Evolutionary conservation across 1,284 basidiomycete species (phyloP).

Genomic region (Xerocomus nothofagi): DNA sequence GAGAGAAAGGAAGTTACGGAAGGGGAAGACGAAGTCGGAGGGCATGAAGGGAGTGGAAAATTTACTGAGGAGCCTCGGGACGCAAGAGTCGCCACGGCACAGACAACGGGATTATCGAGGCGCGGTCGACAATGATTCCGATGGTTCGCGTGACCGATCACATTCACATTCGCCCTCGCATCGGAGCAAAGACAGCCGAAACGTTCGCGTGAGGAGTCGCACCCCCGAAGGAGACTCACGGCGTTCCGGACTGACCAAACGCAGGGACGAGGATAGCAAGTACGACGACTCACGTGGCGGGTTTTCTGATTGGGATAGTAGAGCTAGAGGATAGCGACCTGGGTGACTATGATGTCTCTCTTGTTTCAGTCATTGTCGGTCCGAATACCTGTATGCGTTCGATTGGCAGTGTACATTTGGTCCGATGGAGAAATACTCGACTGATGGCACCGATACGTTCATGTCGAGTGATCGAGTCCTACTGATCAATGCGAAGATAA

Average conservation of each 20-base stretch:
- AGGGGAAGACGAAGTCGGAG: constrained; percentile 41
- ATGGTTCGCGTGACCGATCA: constrained; percentile 5
- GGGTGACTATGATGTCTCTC: neutral
- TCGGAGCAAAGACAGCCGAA: constrained; percentile 5
- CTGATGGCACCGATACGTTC: too few species aligned
- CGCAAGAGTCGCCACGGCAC: constrained; percentile 14
- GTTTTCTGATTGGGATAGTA: neutral
- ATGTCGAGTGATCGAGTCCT: neutral
- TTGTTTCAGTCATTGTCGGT: constrained; percentile 5
- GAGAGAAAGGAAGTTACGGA: constrained; percentile 57
- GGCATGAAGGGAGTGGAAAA: constrained; percentile 46
- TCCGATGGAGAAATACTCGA: neutral
- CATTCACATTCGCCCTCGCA: constrained; percentile 19
- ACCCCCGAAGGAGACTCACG: constrained; percentile 19
- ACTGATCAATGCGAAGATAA: neutral
- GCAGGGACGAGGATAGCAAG: constrained; percentile 3
- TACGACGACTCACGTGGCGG: constrained; percentile 4
- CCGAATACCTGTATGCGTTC: too few species aligned
- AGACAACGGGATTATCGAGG: constrained; percentile 7
- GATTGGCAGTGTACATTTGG: too few species aligned
- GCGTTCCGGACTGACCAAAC: constrained; percentile 1
- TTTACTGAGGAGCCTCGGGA: constrained; percentile 39
- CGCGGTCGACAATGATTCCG: constrained; percentile 12
- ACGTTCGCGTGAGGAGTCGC: constrained; percentile 13
- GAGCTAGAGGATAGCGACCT: constrained; percentile 3